Percentiles rank a stretch among this genome's conserved stretches.
phyloP scores from a whole-genome alignment of 257 asterid genomes.

The Lithospermum erythrorhizon region DNA sequence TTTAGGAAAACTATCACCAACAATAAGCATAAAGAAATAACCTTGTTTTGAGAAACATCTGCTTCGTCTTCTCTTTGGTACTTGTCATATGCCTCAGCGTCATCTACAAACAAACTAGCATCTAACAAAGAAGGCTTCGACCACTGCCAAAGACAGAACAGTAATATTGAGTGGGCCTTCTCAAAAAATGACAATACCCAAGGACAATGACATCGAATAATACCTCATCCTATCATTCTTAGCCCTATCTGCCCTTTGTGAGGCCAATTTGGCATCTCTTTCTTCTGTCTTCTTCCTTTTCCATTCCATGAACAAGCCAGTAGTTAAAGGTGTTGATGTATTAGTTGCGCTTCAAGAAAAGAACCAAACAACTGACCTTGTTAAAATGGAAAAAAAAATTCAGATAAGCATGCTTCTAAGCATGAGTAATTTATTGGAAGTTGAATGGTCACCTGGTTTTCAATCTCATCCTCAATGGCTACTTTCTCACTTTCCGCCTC shows the following conservation, averaged over 20 bases:
- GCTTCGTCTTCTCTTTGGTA: constrained; percentile 55
- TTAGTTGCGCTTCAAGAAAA: constrained; percentile 40
- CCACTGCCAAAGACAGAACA: constrained; percentile 42
- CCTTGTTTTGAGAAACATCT: constrained; percentile 30
- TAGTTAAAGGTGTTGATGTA: constrained; percentile 60
- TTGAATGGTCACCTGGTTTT: constrained; percentile 46
- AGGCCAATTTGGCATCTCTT: constrained; percentile 70
- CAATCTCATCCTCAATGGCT: constrained; percentile 76
- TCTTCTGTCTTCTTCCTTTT: constrained; percentile 24
- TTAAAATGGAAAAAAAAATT: no score
- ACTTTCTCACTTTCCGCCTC: constrained; percentile 60
- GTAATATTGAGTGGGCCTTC: constrained; percentile 5
- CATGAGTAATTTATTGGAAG: no score
- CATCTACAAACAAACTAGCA: constrained; percentile 75
- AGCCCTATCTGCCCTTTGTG: constrained; percentile 88
- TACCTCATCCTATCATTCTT: constrained; percentile 98
- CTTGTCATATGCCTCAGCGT: constrained; percentile 66
- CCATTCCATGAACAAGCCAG: constrained; percentile 68
- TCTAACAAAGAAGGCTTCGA: constrained; percentile 81
- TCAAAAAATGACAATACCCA: not conserved
- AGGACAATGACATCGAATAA: not conserved
- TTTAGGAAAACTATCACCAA: not conserved
- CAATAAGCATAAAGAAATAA: constrained; percentile 5
- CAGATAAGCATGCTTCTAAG: no score
- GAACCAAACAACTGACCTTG: no score